A percentile compares a stretch with the other conserved stretches of the same genome.
Conservation (phyloP, 2,329 filamentous ascomycete genomes). For the Fusarium sp. region DNA sequence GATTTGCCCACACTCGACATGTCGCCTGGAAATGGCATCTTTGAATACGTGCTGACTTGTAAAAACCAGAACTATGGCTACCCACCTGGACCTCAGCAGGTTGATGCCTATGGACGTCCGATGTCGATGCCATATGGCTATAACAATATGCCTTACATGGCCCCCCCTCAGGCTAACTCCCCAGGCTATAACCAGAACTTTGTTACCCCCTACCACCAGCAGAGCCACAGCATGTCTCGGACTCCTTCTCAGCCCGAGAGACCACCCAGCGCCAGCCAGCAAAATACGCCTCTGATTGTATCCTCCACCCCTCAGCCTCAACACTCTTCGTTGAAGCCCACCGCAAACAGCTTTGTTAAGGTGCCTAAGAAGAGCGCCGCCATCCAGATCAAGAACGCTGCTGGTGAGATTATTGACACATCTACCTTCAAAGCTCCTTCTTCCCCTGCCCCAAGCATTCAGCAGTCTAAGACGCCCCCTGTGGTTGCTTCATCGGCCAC, state of each 20-base stretch:
- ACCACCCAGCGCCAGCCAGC: constrained; percentile 74
- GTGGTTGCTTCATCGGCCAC: constrained; percentile 82
- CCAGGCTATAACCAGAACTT: constrained; percentile 66
- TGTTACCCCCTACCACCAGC: constrained; percentile 59
- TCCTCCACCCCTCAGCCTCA: constrained; percentile 74
- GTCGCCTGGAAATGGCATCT: constrained; percentile 76
- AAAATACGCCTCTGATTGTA: constrained; percentile 69
- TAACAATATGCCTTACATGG: constrained; percentile 65
- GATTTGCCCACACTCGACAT: constrained; percentile 64
- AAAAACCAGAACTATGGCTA: constrained; percentile 76
- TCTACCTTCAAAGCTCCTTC: constrained; percentile 71
- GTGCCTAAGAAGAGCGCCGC: constrained; percentile 75
- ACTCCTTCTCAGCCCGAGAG: constrained; percentile 83
- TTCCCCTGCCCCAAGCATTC: constrained; percentile 68
- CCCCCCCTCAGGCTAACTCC: constrained; percentile 59
- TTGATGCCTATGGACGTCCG: constrained; percentile 57
- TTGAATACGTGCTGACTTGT: constrained; percentile 79
- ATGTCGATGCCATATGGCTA: constrained; percentile 60
- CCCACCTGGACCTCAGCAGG: constrained; percentile 55
- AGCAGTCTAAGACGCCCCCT: constrained; percentile 73
- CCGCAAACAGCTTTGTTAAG: constrained; percentile 63
- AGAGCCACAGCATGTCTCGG: constrained; percentile 82
- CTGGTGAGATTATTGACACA: constrained; percentile 81
- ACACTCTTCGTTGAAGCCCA: constrained; percentile 68
- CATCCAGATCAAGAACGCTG: constrained; percentile 86